Conservation (phyloP, 1,284 basidiomycete species). For the Papiliotrema terrestris region DNA sequence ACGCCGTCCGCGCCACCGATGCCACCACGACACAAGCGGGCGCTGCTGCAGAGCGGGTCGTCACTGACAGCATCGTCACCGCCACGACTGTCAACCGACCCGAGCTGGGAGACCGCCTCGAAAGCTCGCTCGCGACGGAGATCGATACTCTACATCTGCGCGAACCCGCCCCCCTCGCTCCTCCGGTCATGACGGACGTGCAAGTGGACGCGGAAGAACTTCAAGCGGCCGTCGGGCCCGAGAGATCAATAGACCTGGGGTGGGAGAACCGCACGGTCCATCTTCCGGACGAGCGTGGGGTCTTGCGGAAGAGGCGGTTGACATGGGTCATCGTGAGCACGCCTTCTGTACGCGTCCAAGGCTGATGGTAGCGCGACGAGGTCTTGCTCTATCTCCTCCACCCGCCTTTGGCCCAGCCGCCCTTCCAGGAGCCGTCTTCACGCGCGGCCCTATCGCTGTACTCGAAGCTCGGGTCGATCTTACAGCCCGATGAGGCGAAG, state of each 20-base stretch:
- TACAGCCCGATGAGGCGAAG: not conserved
- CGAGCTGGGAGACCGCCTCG: too few relatives aligned
- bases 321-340: conserved; percentile 34
- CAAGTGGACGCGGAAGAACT: conserved; percentile 21
- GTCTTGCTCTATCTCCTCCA: conserved; percentile 23
- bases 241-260: conserved; percentile 14
- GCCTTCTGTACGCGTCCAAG: not conserved
- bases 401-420: not conserved
- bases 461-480: conserved; percentile 6
- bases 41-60: not conserved
- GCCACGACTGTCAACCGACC: too few relatives aligned
- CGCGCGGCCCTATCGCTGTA: conserved; percentile 7
- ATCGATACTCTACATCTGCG: too few relatives aligned
- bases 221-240: conserved; percentile 20
- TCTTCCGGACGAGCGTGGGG: not conserved
- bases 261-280: conserved; percentile 16
- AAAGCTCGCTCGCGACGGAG: too few relatives aligned
- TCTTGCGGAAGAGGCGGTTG: conserved; percentile 9
- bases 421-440: not conserved
- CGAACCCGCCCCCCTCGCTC: too few relatives aligned
- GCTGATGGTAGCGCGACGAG: conserved; percentile 23
- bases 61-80: not conserved
- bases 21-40: not conserved
- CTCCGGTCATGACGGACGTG: too few relatives aligned
- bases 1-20: not conserved